These are phyloP conservation scores for Phytopythium helicoides DNA, from an alignment of 352 stramenopile genomes.

Conservation along the genomic window DNA sequence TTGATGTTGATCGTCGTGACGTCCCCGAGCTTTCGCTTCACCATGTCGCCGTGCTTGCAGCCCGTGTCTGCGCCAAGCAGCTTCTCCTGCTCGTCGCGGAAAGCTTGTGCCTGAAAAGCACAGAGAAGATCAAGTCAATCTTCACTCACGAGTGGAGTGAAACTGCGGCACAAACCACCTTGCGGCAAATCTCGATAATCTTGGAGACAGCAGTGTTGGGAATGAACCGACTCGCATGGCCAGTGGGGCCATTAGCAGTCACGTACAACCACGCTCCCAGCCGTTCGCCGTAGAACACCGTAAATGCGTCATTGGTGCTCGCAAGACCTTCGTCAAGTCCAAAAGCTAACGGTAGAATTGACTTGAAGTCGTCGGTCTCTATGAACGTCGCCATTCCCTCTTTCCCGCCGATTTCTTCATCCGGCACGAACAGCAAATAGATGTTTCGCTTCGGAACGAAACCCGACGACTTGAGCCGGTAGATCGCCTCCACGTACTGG, in stretches of 20 bases:
- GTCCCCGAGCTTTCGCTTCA: conserved; percentile 92
- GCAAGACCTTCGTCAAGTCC: conserved; percentile 95
- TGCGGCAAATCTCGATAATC: conserved; percentile 87
- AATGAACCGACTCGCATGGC: conserved; percentile 94
- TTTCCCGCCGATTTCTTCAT: conserved; percentile 92
- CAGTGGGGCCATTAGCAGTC: conserved; percentile 68
- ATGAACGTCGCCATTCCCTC: conserved; percentile 93
- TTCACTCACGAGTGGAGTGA: no score
- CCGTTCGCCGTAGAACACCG: conserved; percentile 97
- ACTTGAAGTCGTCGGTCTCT: conserved; percentile 77
- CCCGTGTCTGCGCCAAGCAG: conserved; percentile 63
- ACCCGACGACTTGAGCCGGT: conserved; percentile 50
- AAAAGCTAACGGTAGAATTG: conserved; percentile 79
- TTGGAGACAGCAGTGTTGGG: conserved; percentile 93
- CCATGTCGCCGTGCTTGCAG: conserved; percentile 92
- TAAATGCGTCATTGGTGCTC: conserved; percentile 86
- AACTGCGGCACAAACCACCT: no score
- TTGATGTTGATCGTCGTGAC: conserved; percentile 96
- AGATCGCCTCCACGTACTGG: conserved; percentile 94
- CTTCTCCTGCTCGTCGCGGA: conserved; percentile 88
- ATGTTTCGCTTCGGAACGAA: conserved; percentile 87
- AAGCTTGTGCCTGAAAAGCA: conserved; percentile 63
- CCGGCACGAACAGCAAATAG: conserved; percentile 91
- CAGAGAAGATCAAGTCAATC: no score
- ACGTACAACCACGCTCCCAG: conserved; percentile 92